phyloP scores from a whole-genome alignment of 108 stramenopile species.

The Fragilaria radians region DNA sequence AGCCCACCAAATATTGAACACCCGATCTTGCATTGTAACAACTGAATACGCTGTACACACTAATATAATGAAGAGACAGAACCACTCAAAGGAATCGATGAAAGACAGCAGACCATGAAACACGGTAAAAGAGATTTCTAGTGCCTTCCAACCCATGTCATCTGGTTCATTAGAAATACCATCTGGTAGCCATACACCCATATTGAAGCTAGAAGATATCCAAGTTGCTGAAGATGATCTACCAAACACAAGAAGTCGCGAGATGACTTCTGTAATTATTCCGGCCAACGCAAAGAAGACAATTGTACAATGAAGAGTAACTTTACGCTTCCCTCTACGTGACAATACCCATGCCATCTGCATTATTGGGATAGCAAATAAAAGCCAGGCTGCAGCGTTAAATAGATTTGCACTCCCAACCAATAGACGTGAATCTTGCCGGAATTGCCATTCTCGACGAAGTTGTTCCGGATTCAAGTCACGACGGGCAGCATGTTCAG shows the following conservation, averaged over 20 bases:
- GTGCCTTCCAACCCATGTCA: constrained; percentile 55
- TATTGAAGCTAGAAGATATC: constrained; percentile 56
- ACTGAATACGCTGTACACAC: constrained; percentile 24
- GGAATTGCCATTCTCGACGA: constrained; percentile 43
- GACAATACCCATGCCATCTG: constrained; percentile 61
- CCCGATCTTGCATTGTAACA: constrained; percentile 10
- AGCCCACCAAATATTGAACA: constrained; percentile 51
- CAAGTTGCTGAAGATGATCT: constrained; percentile 35
- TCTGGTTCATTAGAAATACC: constrained; percentile 18
- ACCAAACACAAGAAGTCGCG: constrained; percentile 49
- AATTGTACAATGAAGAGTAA: constrained; percentile 47
- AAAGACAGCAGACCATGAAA: constrained; percentile 26
- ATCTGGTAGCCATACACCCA: constrained; percentile 46
- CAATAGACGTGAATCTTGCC: neutral
- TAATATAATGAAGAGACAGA: constrained; percentile 29
- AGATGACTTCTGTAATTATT: constrained; percentile 49
- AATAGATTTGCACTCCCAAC: constrained; percentile 15
- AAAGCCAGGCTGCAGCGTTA: constrained; percentile 58
- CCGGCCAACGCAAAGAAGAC: constrained; percentile 48
- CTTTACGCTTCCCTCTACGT: constrained; percentile 34
- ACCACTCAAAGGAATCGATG: constrained; percentile 41
- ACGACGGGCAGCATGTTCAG: constrained; percentile 26
- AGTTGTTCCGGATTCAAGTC: constrained; percentile 55
- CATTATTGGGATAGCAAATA: constrained; percentile 52
- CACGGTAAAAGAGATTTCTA: constrained; percentile 60